phyloP scores from a whole-genome alignment of 208 protist species.

The Balamuthia mandrillaris region DNA sequence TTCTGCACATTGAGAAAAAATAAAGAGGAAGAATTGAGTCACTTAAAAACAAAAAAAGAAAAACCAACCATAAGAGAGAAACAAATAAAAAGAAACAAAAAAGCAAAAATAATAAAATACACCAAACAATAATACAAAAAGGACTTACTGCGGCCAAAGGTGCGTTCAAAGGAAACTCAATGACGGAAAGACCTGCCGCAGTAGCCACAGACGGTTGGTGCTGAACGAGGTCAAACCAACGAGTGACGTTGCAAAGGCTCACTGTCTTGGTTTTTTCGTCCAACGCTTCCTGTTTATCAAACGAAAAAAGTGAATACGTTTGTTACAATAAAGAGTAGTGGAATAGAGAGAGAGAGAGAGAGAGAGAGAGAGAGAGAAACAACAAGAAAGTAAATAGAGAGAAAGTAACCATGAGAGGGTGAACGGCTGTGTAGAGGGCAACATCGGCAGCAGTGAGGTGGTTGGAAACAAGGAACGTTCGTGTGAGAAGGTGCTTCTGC shows the following conservation, averaged over 20 bases:
- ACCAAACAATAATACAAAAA: neutral
- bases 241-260: constrained; percentile 2
- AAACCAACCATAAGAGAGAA: neutral
- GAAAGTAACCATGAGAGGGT: neutral
- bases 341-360: neutral
- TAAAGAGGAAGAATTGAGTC: neutral
- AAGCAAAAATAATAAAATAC: too few species aligned
- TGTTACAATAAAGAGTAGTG: neutral
- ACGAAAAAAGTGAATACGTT: neutral
- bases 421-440: constrained; percentile 13
- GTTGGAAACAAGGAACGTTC: constrained; percentile 14
- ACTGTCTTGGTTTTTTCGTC: neutral
- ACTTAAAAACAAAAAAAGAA: neutral
- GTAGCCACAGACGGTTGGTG: neutral
- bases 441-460: constrained; percentile 13
- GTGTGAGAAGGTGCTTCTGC: constrained; percentile 19
- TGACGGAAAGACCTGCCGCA: neutral
- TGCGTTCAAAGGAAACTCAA: neutral
- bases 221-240: constrained; percentile 39
- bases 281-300: neutral
- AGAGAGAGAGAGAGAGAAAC: neutral
- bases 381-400: neutral
- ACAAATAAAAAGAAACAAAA: neutral
- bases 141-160: constrained; percentile 1
- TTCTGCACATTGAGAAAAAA: neutral